Conservation (phyloP, 345 rosid species). For the Atalantia buxifolia region DNA sequence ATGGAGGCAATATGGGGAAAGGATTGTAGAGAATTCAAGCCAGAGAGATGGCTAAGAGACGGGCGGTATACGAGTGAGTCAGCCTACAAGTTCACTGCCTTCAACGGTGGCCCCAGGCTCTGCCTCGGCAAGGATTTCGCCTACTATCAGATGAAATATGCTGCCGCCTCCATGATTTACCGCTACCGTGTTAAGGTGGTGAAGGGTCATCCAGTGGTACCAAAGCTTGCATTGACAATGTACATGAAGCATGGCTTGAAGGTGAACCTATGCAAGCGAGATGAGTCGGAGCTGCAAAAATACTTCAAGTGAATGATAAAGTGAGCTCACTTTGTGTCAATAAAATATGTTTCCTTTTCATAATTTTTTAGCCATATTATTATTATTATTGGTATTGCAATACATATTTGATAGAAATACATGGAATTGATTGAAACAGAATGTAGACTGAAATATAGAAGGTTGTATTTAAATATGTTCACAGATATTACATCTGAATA, state of each 20-base stretch:
- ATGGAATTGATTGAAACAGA: not conserved
- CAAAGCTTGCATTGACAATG: conserved; percentile 86
- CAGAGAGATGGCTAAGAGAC: conserved; percentile 89
- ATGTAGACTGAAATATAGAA: not conserved
- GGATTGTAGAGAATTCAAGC: conserved; percentile 75
- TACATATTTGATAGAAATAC: not conserved
- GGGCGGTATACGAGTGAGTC: conserved; percentile 80
- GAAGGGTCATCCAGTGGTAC: conserved; percentile 50
- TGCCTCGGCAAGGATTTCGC: conserved; percentile 95
- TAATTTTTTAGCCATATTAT: not conserved
- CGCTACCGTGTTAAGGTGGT: conserved; percentile 57
- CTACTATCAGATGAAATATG: conserved; percentile 84
- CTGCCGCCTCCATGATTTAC: conserved; percentile 68
- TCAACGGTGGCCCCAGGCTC: conserved; percentile 92
- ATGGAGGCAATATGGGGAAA: conserved; percentile 95
- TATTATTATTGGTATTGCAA: not conserved
- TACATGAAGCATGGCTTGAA: conserved; percentile 83
- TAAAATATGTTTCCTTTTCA: not conserved
- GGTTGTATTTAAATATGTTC: not conserved
- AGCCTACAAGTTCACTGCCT: conserved; percentile 87
- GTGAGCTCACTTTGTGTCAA: not conserved
- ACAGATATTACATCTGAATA: not conserved
- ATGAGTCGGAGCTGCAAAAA: conserved; percentile 26
- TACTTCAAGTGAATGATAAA: conserved; percentile 1
- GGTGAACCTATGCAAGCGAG: conserved; percentile 46